phyloP scores from a whole-genome alignment of 2,329 filamentous ascomycete genomes.

The Phoma sp. region DNA sequence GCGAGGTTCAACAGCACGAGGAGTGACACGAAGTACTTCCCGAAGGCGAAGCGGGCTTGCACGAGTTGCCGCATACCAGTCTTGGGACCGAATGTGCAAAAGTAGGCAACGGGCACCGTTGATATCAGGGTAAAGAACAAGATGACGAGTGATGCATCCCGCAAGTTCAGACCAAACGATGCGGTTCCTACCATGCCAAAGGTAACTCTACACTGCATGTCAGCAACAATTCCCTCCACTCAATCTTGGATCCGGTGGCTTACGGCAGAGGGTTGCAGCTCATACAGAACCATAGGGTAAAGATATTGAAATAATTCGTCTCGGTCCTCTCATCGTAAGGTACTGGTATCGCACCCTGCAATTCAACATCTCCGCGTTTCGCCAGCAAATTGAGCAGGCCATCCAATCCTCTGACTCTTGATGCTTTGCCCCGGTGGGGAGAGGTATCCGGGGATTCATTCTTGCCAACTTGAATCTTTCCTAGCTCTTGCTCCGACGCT shows the following conservation, averaged over 20 bases:
- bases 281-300: constrained; percentile 67
- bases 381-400: constrained; percentile 29
- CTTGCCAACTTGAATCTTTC: constrained; percentile 15
- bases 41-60: constrained; percentile 67
- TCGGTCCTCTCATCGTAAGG: constrained; percentile 61
- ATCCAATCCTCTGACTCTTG: constrained; percentile 20
- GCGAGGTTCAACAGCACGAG: constrained; percentile 68
- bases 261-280: constrained; percentile 65
- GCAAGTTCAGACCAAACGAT: constrained; percentile 61
- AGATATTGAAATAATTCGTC: constrained; percentile 62
- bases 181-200: constrained; percentile 69
- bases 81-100: constrained; percentile 65
- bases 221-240: not conserved
- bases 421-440: constrained; percentile 2
- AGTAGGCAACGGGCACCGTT: constrained; percentile 61
- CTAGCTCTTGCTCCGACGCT: constrained; percentile 16
- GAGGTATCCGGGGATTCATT: not conserved
- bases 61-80: constrained; percentile 72
- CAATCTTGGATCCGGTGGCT: constrained; percentile 26
- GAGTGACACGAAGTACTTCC: constrained; percentile 62
- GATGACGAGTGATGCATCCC: constrained; percentile 65
- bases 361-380: constrained; percentile 38
- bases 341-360: constrained; percentile 62
- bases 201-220: constrained; percentile 54
- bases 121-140: constrained; percentile 68